Percentiles rank a stretch among this genome's conserved stretches.
Evolutionary conservation across 2,329 filamentous ascomycete species (phyloP).

Genomic region (Phaeosphaeria sp.): DNA sequence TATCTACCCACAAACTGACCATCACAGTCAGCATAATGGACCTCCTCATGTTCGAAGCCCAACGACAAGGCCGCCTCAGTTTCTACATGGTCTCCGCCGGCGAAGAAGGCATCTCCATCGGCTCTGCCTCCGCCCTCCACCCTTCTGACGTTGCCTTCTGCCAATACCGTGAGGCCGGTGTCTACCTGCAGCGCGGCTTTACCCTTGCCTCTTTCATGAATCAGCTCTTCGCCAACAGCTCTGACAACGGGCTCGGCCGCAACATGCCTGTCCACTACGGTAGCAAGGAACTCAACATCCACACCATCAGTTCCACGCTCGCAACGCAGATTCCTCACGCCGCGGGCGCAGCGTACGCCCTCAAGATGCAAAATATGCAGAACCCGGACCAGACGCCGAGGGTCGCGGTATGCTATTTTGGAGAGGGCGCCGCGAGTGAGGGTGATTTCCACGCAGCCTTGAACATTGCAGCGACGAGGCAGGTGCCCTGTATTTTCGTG

Average conservation of each 20-base stretch:
- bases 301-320: slow-evolving; percentile 84
- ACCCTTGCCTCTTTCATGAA: slow-evolving; percentile 90
- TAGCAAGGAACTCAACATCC: slow-evolving; percentile 81
- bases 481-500: slow-evolving; percentile 87
- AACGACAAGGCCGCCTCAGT: slow-evolving; percentile 88
- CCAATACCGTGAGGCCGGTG: slow-evolving; percentile 92
- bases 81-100: slow-evolving; percentile 86
- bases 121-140: slow-evolving; percentile 82
- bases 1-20: slow-evolving; percentile 7
- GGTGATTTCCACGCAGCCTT: slow-evolving; percentile 91
- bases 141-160: slow-evolving; percentile 89
- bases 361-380: slow-evolving; percentile 79
- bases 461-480: slow-evolving; percentile 87
- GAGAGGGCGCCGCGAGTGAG: slow-evolving; percentile 87
- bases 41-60: slow-evolving; percentile 96
- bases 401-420: slow-evolving; percentile 85
- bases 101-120: slow-evolving; percentile 92
- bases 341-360: slow-evolving; percentile 82
- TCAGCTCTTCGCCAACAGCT: slow-evolving; percentile 86
- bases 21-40: slow-evolving; percentile 81
- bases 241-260: slow-evolving; percentile 79
- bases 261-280: slow-evolving; percentile 99
- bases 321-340: slow-evolving; percentile 92
- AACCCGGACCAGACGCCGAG: slow-evolving; percentile 68
- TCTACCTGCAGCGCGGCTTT: slow-evolving; percentile 89